These are phyloP conservation scores for Fusarium keratoplasticum DNA, from an alignment of 2,329 filamentous ascomycete genomes.

Conservation along the genomic window DNA sequence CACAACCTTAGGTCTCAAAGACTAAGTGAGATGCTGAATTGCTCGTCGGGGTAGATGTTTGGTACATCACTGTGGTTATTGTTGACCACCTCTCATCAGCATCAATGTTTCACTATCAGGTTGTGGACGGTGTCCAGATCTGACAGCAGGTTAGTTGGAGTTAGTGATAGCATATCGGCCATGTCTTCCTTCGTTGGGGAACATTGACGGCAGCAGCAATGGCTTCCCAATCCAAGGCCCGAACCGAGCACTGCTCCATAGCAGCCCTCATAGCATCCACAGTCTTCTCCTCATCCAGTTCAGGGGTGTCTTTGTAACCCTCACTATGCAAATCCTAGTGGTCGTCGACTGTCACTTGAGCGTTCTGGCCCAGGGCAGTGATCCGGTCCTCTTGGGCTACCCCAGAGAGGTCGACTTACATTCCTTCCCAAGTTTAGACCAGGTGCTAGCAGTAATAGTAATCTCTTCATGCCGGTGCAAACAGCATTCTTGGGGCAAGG, in stretches of 20 bases:
- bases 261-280: too few species aligned
- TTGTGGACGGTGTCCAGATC: not conserved
- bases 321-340: not conserved
- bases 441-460: not conserved
- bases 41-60: not conserved
- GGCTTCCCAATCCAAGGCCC: not conserved
- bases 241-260: not conserved
- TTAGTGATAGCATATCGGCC: not conserved
- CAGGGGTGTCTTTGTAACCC: not conserved
- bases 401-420: not conserved
- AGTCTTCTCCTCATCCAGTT: not conserved
- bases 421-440: not conserved
- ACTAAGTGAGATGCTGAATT: not conserved
- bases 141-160: not conserved
- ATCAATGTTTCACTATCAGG: not conserved
- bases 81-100: not conserved
- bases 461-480: not conserved
- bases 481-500: not conserved
- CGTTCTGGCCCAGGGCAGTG: not conserved
- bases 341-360: not conserved
- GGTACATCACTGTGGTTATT: not conserved
- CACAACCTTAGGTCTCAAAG: too few species aligned
- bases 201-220: not conserved
- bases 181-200: not conserved
- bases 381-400: not conserved